Evolutionary conservation across 371 early-diverging fungal genomes (phyloP), one percentile per base, ranked within the genome.

Genomic region (Mortierella sp.): DNA sequence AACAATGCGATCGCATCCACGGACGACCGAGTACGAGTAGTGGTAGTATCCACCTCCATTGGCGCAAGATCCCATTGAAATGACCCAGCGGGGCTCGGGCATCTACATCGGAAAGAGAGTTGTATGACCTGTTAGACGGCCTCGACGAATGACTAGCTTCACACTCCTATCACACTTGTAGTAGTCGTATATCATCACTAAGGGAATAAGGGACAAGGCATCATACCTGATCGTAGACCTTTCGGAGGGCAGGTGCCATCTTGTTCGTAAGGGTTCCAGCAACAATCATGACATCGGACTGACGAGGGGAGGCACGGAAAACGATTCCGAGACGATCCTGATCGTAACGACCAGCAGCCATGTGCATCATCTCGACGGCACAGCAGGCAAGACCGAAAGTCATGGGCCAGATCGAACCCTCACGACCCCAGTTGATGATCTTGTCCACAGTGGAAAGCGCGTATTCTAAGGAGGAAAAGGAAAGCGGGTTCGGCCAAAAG

Each of bases 21-120:
- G 89, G 43, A 94, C 97, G 53, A 97, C 98, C 47, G 96, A 88
- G 81, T 98, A 98, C 54, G 94, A 93, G 86, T 98, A 98, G 82
- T 98, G 98, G 80, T 98, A 98, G 85, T 98, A 98, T 54, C 98
- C 98, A 74, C 98, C 98, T 71, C 98, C 98, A 80, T 98, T 98
- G 27, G 98, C 98, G 74, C 98, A 98, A 57, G 92, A 92, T 39
- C 98, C 98, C 98, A 98, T 98, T 27, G 96, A 96, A 54, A 98
- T 95, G 22, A 98, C 98, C 98, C 98, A 98, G 60, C 97, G 93
- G 29, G 98, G 98, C 80, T 96, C 96, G 51, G 98, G 97, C 95
- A 94, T 94, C 88, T 95, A 52, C 19, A 48, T 47, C 34, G 29
- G 65, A 24, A n/a, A n/a, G n/a, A n/a, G n/a, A n/a, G n/a, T n/a